Evolutionary conservation across 345 rosid species (phyloP).

Genomic region (Eucalyptus regnans): DNA sequence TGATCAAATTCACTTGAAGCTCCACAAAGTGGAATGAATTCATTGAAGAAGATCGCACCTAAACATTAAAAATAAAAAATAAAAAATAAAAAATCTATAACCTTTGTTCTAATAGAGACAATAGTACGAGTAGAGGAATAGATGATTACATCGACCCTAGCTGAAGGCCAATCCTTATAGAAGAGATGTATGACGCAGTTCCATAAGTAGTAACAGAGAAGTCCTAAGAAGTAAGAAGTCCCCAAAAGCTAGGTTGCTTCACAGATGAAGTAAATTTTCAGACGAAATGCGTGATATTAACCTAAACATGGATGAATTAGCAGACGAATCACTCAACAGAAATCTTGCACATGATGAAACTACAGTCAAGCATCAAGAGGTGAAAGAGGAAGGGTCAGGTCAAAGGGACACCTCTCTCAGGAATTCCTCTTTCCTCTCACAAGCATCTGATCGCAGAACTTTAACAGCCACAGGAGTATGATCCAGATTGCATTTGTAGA

Average conservation of each 20-base stretch:
- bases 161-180: background rate
- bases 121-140: background rate
- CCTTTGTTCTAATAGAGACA: background rate
- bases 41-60: background rate
- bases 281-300: background rate
- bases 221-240: background rate
- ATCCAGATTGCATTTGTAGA: slow-evolving; percentile 73
- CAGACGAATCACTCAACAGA: background rate
- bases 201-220: background rate
- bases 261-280: background rate
- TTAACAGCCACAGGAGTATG: slow-evolving; percentile 82
- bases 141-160: background rate
- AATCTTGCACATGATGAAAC: background rate
- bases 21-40: background rate
- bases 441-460: slow-evolving; percentile 46
- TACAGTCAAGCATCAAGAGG: background rate
- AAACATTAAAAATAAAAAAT: background rate
- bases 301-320: background rate
- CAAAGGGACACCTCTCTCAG: slow-evolving; percentile 53
- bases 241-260: background rate
- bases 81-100: background rate
- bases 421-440: slow-evolving; percentile 63
- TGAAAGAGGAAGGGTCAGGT: background rate
- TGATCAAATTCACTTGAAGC: background rate
- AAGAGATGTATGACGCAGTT: background rate